Evolutionary conservation across 306 rosid genomes (phyloP).

Genomic region (Trichosanthes cucumerina): DNA sequence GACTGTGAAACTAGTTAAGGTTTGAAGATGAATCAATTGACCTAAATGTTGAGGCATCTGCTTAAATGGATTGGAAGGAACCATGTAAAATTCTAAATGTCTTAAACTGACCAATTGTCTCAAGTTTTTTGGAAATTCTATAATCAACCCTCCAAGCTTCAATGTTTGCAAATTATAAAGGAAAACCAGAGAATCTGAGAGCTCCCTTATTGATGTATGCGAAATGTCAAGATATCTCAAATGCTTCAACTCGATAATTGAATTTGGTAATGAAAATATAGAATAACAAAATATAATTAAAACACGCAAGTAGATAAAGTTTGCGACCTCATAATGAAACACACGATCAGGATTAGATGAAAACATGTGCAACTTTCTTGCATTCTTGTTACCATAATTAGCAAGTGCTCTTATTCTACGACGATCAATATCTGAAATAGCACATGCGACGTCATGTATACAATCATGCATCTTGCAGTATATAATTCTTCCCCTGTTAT

Average conservation of each 20-base stretch:
- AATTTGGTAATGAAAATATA: neutral
- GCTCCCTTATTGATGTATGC: neutral
- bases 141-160: neutral
- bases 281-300: neutral
- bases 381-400: neutral
- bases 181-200: neutral
- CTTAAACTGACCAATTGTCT: neutral
- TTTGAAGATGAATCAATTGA: neutral
- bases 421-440: neutral
- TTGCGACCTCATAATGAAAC: neutral
- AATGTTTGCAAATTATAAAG: slow-evolving; percentile 7
- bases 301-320: neutral
- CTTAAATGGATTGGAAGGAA: neutral
- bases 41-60: neutral
- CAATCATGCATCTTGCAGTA: slow-evolving; percentile 15
- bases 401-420: neutral
- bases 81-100: neutral
- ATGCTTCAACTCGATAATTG: neutral
- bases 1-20: neutral
- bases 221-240: slow-evolving; percentile 10
- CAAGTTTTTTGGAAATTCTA: neutral
- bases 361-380: neutral
- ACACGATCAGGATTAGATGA: neutral
- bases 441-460: slow-evolving; percentile 9
- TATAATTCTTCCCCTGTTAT: neutral